A percentile compares a stretch with the other conserved stretches of the same genome.
These are phyloP conservation scores for Populus trichocarpa DNA, from an alignment of 441 rosid species.

Conservation along the genomic window DNA sequence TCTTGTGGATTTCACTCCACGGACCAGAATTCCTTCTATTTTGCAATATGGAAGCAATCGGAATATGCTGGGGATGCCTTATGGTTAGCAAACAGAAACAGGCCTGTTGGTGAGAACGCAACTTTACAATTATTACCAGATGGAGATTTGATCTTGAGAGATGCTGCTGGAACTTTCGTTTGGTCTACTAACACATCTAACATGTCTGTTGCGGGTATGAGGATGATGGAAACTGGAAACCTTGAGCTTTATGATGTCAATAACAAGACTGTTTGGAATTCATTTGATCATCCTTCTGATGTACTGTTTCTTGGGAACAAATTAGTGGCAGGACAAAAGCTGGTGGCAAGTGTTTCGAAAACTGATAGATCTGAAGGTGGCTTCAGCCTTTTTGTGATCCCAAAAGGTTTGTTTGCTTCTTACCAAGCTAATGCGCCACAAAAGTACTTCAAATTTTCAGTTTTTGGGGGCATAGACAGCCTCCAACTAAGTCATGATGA, in stretches of 20 bases:
- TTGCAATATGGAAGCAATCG: neutral
- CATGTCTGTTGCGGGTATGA: conserved; percentile 3
- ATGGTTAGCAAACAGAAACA: conserved; percentile 18
- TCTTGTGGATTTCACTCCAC: neutral
- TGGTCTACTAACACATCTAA: conserved; percentile 9
- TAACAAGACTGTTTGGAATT: conserved; percentile 7
- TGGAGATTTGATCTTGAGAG: conserved; percentile 3
- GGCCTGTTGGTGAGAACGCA: conserved; percentile 12
- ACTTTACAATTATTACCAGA: neutral
- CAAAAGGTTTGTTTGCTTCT: neutral
- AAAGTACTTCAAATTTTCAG: neutral
- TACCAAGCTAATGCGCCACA: neutral
- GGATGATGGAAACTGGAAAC: conserved; percentile 12
- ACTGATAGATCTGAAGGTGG: neutral
- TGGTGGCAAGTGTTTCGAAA: conserved; percentile 1
- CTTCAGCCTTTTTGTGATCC: neutral
- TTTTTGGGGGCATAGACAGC: too few relatives aligned
- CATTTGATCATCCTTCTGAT: conserved; percentile 7
- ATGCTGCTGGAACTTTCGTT: neutral
- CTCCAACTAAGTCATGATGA: neutral
- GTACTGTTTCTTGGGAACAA: neutral
- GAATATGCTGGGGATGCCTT: neutral
- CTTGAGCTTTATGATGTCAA: conserved; percentile 6
- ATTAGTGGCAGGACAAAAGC: neutral
- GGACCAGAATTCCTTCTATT: neutral